Percentiles rank a stretch among this genome's conserved stretches.
phyloP scores from a whole-genome alignment of 805 yeast genomes.

The Millerozyma acaciae region DNA sequence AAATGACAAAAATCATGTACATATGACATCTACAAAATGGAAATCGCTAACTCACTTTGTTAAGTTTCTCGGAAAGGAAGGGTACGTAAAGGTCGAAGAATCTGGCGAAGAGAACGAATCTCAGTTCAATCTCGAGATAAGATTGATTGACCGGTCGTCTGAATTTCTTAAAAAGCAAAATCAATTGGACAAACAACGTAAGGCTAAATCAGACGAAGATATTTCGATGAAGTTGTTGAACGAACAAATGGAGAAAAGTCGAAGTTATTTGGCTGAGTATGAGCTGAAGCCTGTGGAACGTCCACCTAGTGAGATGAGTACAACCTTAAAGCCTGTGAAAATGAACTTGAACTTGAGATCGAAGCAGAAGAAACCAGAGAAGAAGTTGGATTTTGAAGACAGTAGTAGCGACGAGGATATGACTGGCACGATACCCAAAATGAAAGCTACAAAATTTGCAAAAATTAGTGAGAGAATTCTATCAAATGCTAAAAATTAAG shows the following conservation, averaged over 20 bases:
- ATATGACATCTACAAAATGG: conserved; percentile 89
- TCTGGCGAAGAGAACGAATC: conserved; percentile 24
- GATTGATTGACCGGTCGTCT: conserved; percentile 20
- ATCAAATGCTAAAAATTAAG: too few species aligned
- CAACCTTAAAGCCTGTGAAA: conserved; percentile 22
- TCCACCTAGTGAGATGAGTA: too few species aligned
- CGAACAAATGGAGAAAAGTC: conserved; percentile 50
- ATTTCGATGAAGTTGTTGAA: conserved; percentile 40
- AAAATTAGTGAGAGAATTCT: too few species aligned
- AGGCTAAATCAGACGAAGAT: conserved; percentile 48
- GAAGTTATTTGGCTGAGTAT: conserved; percentile 10
- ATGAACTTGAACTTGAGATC: conserved; percentile 11
- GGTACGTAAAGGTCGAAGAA: conserved; percentile 49
- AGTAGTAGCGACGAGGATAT: conserved; percentile 8
- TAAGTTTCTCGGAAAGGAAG: conserved; percentile 52
- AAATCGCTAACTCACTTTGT: conserved; percentile 64
- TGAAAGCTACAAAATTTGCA: background rate
- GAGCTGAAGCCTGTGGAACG: too few species aligned
- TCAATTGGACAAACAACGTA: too few species aligned
- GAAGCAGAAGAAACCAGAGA: conserved; percentile 5
- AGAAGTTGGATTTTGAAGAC: conserved; percentile 10
- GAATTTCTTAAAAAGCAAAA: conserved; percentile 30
- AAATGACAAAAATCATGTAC: conserved; percentile 76
- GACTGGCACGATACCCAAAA: background rate
- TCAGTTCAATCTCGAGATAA: conserved; percentile 33